phyloP scores from a whole-genome alignment of 139 green algal species.

The Zygnema circumcarinatum region DNA sequence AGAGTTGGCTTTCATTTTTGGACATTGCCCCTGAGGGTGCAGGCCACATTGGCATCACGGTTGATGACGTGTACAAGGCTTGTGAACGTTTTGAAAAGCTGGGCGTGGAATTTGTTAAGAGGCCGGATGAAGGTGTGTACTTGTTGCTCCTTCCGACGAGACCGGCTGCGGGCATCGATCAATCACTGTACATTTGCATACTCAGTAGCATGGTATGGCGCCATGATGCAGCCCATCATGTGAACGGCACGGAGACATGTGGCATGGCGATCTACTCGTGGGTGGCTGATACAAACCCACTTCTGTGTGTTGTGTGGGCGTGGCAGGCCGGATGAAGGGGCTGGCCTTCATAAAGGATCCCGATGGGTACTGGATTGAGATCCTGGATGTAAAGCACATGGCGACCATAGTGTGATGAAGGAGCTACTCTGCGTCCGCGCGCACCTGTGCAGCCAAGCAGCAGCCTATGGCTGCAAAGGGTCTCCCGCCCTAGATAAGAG shows the following conservation, averaged over 20 bases:
- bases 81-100: slow-evolving; percentile 86
- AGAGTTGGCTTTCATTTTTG: too few species aligned
- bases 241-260: too few species aligned
- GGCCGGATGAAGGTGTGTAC: slow-evolving; percentile 79
- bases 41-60: slow-evolving; percentile 86
- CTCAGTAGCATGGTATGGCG: background rate
- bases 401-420: slow-evolving; percentile 10
- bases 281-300: too few species aligned
- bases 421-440: background rate
- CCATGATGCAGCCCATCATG: background rate
- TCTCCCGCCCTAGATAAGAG: background rate
- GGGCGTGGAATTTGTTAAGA: slow-evolving; percentile 90
- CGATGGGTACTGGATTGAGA: slow-evolving; percentile 72
- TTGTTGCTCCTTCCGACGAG: too few species aligned
- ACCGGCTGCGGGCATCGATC: background rate
- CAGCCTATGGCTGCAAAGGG: background rate
- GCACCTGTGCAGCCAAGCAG: background rate
- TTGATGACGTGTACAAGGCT: slow-evolving; percentile 84
- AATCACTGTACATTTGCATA: background rate
- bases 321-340: slow-evolving; percentile 62
- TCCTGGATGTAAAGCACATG: slow-evolving; percentile 59
- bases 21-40: too few species aligned
- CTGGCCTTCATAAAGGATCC: slow-evolving; percentile 69
- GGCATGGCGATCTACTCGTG: too few species aligned
- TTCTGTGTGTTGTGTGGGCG: too few species aligned